Conservation (phyloP, 2,329 filamentous ascomycete species). For the Ascochyta koolunga region DNA sequence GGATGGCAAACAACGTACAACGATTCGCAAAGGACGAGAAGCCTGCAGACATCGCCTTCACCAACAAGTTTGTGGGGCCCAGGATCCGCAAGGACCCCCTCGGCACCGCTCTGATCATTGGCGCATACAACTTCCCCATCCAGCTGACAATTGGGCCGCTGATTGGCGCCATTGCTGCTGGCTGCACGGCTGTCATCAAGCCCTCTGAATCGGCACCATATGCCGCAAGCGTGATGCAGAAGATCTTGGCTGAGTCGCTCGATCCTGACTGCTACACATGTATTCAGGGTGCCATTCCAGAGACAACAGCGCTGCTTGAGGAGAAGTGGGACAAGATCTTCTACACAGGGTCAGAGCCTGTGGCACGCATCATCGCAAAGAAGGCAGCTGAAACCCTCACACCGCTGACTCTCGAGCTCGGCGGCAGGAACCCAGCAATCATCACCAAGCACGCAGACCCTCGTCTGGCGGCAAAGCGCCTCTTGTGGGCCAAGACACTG, state of each 20-base stretch:
- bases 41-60: slow-evolving; percentile 70
- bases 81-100: slow-evolving; percentile 86
- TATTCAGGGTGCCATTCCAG: slow-evolving; percentile 79
- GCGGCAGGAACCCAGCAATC: slow-evolving; percentile 90
- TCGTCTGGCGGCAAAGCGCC: slow-evolving; percentile 77
- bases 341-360: slow-evolving; percentile 81
- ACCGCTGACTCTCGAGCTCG: slow-evolving; percentile 86
- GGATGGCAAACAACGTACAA: slow-evolving; percentile 76
- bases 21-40: slow-evolving; percentile 84
- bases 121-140: slow-evolving; percentile 93
- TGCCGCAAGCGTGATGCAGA: slow-evolving; percentile 78
- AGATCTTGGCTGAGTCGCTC: slow-evolving; percentile 75
- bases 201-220: slow-evolving; percentile 82
- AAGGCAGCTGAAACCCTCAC: slow-evolving; percentile 66
- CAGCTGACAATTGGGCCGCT: slow-evolving; percentile 79
- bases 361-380: slow-evolving; percentile 67
- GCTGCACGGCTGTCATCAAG: slow-evolving; percentile 89
- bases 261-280: slow-evolving; percentile 78
- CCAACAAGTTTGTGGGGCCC: slow-evolving; percentile 72
- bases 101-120: slow-evolving; percentile 82
- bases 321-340: slow-evolving; percentile 98
- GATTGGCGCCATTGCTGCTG: slow-evolving; percentile 88
- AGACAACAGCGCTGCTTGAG: slow-evolving; percentile 81
- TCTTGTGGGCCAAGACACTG: slow-evolving; percentile 86
- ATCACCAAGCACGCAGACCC: slow-evolving; percentile 83